These are phyloP conservation scores for Lasiodiplodia theobromae DNA, from an alignment of 2,329 filamentous ascomycete species.

Conservation along the genomic window DNA sequence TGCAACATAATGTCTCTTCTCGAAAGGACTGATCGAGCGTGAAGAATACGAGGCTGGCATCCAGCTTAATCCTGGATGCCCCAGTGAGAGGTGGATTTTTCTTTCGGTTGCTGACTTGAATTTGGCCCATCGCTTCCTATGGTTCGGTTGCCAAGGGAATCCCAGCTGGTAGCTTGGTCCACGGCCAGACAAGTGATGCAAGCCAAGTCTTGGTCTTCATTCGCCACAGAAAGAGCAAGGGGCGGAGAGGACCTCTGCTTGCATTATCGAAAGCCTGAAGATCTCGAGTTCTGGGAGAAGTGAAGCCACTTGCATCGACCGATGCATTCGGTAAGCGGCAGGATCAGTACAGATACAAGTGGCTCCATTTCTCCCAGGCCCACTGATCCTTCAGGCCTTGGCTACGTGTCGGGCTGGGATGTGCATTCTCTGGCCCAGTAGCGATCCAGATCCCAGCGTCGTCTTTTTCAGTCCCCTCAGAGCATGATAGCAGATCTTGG, in stretches of 20 bases:
- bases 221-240: background rate
- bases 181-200: conserved; percentile 4
- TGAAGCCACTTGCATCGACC: conserved; percentile 48
- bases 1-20: no score
- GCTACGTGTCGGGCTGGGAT: background rate
- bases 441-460: background rate
- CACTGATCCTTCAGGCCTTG: background rate
- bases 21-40: no score
- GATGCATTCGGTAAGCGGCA: conserved; percentile 42
- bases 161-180: background rate
- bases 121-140: no score
- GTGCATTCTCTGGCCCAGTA: background rate
- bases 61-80: no score
- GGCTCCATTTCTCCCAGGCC: background rate
- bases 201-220: background rate
- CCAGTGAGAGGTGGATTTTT: background rate
- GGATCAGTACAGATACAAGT: conserved; percentile 36
- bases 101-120: background rate
- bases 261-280: conserved; percentile 42
- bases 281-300: conserved; percentile 33
- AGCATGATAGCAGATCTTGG: no score
- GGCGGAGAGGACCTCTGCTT: conserved; percentile 33
- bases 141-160: background rate
- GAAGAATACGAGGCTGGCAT: no score
- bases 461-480: no score